These are phyloP conservation scores for Serpula lacrymans DNA, from an alignment of 768 basidiomycete genomes.

Conservation along the genomic window DNA sequence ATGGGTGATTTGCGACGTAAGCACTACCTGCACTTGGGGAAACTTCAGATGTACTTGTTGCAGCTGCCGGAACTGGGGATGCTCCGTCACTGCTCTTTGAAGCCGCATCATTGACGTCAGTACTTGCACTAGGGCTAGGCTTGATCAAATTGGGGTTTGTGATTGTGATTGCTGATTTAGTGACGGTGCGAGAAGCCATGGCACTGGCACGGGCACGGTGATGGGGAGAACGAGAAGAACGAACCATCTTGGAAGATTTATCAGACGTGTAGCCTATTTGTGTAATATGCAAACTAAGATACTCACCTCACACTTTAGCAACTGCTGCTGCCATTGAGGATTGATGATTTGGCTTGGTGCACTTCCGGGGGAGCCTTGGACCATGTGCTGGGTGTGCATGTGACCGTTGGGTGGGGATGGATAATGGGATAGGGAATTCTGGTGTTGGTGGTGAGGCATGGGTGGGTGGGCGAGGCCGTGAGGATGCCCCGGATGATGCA, in stretches of 20 bases:
- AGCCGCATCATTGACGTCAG: constrained; percentile 21
- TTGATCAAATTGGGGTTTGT: constrained; percentile 81
- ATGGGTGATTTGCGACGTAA: constrained; percentile 56
- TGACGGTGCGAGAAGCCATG: constrained; percentile 82
- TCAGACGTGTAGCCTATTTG: constrained; percentile 16
- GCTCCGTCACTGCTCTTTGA: constrained; percentile 25
- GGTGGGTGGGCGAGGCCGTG: constrained; percentile 47
- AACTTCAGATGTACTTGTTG: constrained; percentile 27
- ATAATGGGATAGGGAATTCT: constrained; percentile 75
- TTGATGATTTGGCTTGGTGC: constrained; percentile 61
- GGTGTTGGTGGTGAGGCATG: constrained; percentile 70
- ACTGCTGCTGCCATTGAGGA: constrained; percentile 90
- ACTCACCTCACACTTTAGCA: constrained; percentile 89
- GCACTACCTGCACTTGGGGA: constrained; percentile 33
- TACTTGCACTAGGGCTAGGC: constrained; percentile 27
- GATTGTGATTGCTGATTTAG: constrained; percentile 88
- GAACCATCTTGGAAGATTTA: constrained; percentile 57
- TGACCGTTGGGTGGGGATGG: constrained; percentile 76
- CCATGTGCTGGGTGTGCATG: constrained; percentile 54
- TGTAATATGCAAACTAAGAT: constrained; percentile 12
- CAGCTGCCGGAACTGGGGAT: constrained; percentile 28
- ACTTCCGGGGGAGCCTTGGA: constrained; percentile 56
- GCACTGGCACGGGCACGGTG: constrained; percentile 95
- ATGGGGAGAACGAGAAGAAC: constrained; percentile 84
- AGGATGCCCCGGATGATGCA: constrained; percentile 57